Evolutionary conservation across 352 stramenopile species (phyloP).

Genomic region (Pythium vanterpoolii): DNA sequence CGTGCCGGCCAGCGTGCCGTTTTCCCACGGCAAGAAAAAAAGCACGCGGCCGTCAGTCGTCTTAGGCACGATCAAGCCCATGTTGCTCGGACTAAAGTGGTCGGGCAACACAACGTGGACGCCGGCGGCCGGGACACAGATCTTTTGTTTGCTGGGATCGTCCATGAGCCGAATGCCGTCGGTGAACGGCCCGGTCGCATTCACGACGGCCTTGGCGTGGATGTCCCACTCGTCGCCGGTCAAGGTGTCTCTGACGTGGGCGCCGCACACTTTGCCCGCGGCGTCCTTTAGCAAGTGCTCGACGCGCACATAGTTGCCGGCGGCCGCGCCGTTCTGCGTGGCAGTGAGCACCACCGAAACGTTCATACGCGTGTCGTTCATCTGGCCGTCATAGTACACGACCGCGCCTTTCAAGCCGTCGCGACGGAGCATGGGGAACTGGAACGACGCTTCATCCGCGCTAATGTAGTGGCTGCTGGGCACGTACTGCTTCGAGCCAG

Average conservation of each 20-base stretch:
- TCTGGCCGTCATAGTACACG: constrained; percentile 90
- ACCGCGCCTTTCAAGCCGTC: constrained; percentile 91
- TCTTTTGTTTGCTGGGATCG: constrained; percentile 83
- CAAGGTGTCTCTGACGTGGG: constrained; percentile 85
- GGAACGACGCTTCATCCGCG: constrained; percentile 89
- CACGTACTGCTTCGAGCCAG: constrained; percentile 85
- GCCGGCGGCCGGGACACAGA: constrained; percentile 92
- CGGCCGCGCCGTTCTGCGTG: constrained; percentile 89
- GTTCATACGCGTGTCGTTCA: constrained; percentile 95
- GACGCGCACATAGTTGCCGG: constrained; percentile 92
- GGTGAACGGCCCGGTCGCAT: constrained; percentile 95
- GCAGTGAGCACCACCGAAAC: constrained; percentile 93
- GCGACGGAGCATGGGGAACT: constrained; percentile 93
- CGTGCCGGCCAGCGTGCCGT: constrained; percentile 90
- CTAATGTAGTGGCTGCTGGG: constrained; percentile 89
- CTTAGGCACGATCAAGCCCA: constrained; percentile 96
- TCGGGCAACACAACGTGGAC: constrained; percentile 95
- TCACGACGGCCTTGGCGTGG: constrained; percentile 88
- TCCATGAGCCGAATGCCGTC: constrained; percentile 91
- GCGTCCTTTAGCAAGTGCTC: constrained; percentile 82
- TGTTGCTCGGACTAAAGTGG: constrained; percentile 93
- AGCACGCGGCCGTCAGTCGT: constrained; percentile 91
- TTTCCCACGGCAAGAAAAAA: constrained; percentile 97
- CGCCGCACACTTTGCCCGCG: constrained; percentile 81
- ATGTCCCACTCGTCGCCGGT: constrained; percentile 91